phyloP scores from a whole-genome alignment of 2,329 filamentous ascomycete species.

The Ophiocordyceps polyrhachis-furcata region DNA sequence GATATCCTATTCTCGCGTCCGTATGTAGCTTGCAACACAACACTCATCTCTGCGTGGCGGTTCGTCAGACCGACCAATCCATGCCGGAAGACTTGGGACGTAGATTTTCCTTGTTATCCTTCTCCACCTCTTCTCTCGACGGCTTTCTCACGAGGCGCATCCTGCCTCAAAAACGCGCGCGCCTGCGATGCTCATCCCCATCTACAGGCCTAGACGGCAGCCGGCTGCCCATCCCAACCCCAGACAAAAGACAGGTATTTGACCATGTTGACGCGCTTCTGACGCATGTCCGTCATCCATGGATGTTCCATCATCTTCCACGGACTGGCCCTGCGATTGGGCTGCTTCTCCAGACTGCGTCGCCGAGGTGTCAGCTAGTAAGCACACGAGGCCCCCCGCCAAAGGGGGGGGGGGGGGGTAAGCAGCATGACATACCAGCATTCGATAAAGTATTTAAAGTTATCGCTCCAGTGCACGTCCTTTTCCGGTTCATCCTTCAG shows the following conservation, averaged over 20 bases:
- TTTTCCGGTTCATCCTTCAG: slow-evolving; percentile 86
- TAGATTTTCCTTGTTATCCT: not conserved
- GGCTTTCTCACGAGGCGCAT: no score
- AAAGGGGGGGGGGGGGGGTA: not conserved
- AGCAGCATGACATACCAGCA: slow-evolving; percentile 58
- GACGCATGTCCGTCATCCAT: slow-evolving; percentile 94
- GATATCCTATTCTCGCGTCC: not conserved
- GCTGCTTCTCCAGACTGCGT: slow-evolving; percentile 78
- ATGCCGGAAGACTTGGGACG: not conserved
- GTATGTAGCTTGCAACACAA: not conserved
- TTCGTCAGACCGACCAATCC: not conserved
- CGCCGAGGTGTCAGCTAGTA: slow-evolving; percentile 7
- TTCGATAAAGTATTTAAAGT: slow-evolving; percentile 98
- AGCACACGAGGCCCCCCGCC: not conserved
- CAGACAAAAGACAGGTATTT: slow-evolving; percentile 88
- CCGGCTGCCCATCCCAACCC: slow-evolving; percentile 67
- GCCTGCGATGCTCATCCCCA: not conserved
- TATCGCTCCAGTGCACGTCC: slow-evolving; percentile 85
- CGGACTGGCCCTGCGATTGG: slow-evolving; percentile 67
- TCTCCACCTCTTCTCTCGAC: not conserved
- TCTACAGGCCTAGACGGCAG: not conserved
- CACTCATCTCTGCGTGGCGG: not conserved
- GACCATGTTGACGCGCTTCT: slow-evolving; percentile 93
- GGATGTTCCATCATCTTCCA: slow-evolving; percentile 99
- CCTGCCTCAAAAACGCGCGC: no score